Evolutionary conservation across 768 basidiomycete genomes (phyloP).

Genomic region (Tephrocybe sp.): DNA sequence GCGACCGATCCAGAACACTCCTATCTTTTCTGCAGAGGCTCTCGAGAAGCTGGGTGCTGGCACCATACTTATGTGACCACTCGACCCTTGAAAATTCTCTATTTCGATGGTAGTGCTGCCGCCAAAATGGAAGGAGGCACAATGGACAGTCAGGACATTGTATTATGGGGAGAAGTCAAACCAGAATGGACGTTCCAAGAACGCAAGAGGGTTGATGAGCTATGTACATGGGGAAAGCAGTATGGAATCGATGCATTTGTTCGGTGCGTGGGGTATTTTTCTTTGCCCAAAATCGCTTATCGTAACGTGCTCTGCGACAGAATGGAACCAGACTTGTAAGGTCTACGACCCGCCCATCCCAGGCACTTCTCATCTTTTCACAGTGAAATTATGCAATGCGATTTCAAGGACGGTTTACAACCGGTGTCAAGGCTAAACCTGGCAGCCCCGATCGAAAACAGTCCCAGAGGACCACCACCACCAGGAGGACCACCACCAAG

Average conservation of each 20-base stretch:
- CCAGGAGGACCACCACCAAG: neutral
- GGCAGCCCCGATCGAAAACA: neutral
- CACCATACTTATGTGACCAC: conserved; percentile 36
- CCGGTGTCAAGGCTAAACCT: conserved; percentile 39
- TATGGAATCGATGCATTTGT: conserved; percentile 45
- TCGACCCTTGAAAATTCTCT: conserved; percentile 42
- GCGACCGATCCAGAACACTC: conserved; percentile 40
- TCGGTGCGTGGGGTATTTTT: conserved; percentile 31
- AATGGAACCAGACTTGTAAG: conserved; percentile 52
- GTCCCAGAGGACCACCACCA: neutral
- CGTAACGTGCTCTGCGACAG: conserved; percentile 16
- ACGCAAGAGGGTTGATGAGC: conserved; percentile 28
- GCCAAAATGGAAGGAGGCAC: conserved; percentile 31
- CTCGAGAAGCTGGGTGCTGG: conserved; percentile 29
- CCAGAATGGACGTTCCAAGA: conserved; percentile 29
- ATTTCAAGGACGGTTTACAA: conserved; percentile 39
- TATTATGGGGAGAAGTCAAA: conserved; percentile 37
- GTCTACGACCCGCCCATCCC: neutral
- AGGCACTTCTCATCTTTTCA: neutral
- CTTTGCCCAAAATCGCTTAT: neutral
- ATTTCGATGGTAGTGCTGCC: conserved; percentile 53
- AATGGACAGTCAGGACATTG: conserved; percentile 47
- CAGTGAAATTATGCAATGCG: conserved; percentile 49
- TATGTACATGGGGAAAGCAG: conserved; percentile 44
- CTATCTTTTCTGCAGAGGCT: conserved; percentile 32